Evolutionary conservation across 176 grass and related monocot species (phyloP), one percentile per base, ranked within the genome.

Genomic region (Carex pumila): DNA sequence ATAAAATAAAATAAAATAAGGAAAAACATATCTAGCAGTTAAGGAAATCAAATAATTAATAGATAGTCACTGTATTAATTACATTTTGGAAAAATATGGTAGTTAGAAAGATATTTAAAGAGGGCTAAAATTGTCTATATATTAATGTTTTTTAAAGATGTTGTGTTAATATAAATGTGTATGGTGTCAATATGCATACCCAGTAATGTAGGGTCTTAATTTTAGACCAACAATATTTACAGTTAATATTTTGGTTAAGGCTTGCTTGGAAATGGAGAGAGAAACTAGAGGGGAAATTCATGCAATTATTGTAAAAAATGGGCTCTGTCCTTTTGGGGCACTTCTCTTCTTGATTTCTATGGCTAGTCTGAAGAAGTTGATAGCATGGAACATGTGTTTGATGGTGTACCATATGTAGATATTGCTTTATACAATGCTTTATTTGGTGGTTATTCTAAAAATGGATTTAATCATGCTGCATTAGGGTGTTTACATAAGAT

Each of bases 291-390:
- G 81, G 76, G 77, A 85, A 58, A 65, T 89, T 76, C 87, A 89
- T 56, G 87, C 65, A 30, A 53, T 81, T 52, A 81, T 25, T 25
- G 25, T 25, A 25, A 25, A 25, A 25, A 25, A 25, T 25, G 25
- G 25, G 25, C 25, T 0, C 25, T 25, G 25, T 25, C 25, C 25
- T 25, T 25, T 25, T 74, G 76, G 85, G 50, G 74, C 30, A 89
- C 87, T 65, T 89, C 87, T 89, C 87, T 89, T 37, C 62, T 89
- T 43, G 87, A 89, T 43, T 81, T 89, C 82, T 89, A 89, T 68
- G 63, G 66, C 31, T 53, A 47, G 12, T 85, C 73, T 55, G 83
- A 74, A 74, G 83, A 89, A 57, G 71, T 54, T 29, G 56, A 85
- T 73, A 76, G 77, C 77, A 74, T 85, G 83, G 41, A 89, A 76